Conservation (phyloP, 1,139 yeast species). For the Sugiyamaella japonica region DNA sequence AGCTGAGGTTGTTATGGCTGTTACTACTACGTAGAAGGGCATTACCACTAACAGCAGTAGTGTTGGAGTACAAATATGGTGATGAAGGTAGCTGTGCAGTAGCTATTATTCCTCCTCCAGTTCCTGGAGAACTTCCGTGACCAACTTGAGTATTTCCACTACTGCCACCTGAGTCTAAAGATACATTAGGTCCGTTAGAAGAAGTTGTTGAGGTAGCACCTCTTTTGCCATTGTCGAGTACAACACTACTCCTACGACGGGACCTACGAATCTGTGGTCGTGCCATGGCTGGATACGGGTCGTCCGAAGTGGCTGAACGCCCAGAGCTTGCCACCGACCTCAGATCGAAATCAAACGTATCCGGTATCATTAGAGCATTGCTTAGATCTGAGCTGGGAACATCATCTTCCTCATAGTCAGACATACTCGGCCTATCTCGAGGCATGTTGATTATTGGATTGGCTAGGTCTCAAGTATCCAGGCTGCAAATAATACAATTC, state of each 20-base stretch:
- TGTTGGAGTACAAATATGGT: constrained; percentile 9
- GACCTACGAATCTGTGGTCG: constrained; percentile 18
- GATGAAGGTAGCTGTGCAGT: constrained; percentile 14
- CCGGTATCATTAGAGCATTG: constrained; percentile 35
- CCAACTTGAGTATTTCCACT: background rate
- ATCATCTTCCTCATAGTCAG: constrained; percentile 23
- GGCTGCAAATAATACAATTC: too few relatives aligned
- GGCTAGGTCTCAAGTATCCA: too few relatives aligned
- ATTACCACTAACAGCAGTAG: constrained; percentile 8
- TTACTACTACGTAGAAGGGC: constrained; percentile 2
- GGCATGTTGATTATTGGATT: constrained; percentile 1
- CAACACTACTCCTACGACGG: constrained; percentile 11
- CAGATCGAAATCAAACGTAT: constrained; percentile 14
- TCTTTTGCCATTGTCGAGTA: constrained; percentile 2
- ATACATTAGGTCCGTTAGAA: background rate
- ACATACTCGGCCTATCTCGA: background rate
- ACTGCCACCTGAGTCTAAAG: constrained; percentile 1
- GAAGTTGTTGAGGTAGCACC: constrained; percentile 1
- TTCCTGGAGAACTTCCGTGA: background rate
- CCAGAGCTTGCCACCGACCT: constrained; percentile 16
- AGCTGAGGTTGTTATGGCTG: constrained; percentile 7
- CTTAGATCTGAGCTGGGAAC: constrained; percentile 41
- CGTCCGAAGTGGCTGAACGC: constrained; percentile 20
- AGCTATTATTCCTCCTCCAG: background rate
- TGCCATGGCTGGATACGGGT: constrained; percentile 41